phyloP scores from a whole-genome alignment of 192 early-diverging fungal genomes.

The Backusella luteola region DNA sequence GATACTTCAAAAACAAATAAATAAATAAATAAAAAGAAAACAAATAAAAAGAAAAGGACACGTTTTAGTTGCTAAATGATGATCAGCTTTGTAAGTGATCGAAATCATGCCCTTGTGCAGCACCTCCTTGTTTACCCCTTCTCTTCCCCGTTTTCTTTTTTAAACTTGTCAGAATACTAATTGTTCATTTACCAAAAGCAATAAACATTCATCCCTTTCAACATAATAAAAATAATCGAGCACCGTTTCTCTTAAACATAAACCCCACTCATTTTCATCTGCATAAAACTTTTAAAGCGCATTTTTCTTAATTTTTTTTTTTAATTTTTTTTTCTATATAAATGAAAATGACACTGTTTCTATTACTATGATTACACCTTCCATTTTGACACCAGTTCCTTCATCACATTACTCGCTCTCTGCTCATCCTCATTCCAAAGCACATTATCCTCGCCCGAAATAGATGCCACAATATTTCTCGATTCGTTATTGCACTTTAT shows the following conservation, averaged over 20 bases:
- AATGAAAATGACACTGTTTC: neutral
- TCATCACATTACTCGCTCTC: conserved; percentile 19
- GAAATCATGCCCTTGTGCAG: neutral
- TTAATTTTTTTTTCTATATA: no score
- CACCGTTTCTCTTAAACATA: neutral
- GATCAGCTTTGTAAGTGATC: no score
- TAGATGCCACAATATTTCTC: conserved; percentile 2
- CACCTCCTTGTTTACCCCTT: neutral
- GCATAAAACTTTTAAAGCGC: neutral
- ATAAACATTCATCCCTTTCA: neutral
- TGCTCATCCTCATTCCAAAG: conserved; percentile 29
- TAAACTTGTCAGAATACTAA: neutral
- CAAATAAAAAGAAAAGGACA: neutral
- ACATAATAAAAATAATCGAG: neutral
- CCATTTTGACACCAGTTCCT: conserved; percentile 28
- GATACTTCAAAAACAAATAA: neutral
- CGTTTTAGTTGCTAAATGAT: no score
- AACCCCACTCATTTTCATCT: neutral
- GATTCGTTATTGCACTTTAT: conserved; percentile 33
- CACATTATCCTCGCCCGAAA: neutral
- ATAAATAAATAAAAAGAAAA: neutral
- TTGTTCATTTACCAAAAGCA: neutral
- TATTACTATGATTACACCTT: neutral
- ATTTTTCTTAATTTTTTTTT: no score
- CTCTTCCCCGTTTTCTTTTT: neutral